Evolutionary conservation across 139 green algal genomes (phyloP).

Genomic region (Raphidocelis subcapitata): DNA sequence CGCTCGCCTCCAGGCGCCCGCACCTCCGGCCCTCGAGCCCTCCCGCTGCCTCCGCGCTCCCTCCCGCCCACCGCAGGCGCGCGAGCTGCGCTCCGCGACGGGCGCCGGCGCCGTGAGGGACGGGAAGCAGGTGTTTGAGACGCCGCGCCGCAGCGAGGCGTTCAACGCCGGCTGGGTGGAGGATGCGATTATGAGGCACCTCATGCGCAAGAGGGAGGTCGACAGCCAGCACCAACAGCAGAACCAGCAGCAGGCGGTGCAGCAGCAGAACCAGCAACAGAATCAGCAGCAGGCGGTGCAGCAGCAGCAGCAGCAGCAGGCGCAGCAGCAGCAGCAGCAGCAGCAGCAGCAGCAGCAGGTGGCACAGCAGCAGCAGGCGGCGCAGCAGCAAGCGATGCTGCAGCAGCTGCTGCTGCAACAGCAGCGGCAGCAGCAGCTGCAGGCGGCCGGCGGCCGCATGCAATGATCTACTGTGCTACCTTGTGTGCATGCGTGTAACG

Average conservation of each 20-base stretch:
- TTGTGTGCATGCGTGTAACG: no score
- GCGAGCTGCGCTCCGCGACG: conserved; percentile 24
- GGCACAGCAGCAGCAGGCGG: background rate
- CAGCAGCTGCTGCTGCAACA: background rate
- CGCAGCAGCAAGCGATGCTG: background rate
- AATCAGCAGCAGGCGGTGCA: background rate
- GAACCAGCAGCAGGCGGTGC: no score
- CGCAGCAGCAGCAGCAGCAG: background rate
- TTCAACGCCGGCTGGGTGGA: conserved; percentile 78
- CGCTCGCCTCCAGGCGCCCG: background rate
- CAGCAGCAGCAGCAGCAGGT: background rate
- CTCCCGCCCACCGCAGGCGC: conserved; percentile 31
- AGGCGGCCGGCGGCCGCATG: background rate
- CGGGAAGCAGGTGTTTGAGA: conserved; percentile 4
- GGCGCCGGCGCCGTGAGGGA: background rate
- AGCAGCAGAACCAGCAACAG: no score
- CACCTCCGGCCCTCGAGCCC: no score
- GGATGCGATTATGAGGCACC: conserved; percentile 70
- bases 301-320: background rate
- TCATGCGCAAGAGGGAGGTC: conserved; percentile 39
- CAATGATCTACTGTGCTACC: background rate
- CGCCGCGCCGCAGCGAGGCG: conserved; percentile 37
- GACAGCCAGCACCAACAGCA: no score
- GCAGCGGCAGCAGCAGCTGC: background rate
- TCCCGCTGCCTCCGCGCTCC: background rate